Base-by-base conservation (phyloP, 2,329 filamentous ascomycete genomes). In the Leptodontidium sp. region DNA sequence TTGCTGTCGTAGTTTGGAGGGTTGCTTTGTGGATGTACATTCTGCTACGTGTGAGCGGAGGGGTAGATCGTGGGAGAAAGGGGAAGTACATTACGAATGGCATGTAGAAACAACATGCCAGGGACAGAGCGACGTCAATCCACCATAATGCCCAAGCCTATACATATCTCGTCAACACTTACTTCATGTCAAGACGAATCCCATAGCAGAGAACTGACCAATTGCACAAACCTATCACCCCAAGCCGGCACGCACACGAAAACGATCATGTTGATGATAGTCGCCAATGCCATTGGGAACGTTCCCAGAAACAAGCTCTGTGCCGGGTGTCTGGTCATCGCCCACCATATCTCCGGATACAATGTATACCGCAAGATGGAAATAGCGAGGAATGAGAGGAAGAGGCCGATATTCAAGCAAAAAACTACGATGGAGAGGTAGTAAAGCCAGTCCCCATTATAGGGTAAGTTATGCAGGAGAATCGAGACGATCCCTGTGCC, bases 301-400 rank as follows among this genome's bases (percentile, higher is more conserved):
- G 88, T 90, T 0, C 87, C 90, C 3, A 93, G 79, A 72, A 93
- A 93, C 64, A 93, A 82, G 1, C 87, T 89, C 75, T 93, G 88
- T 1, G 84, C 85, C 0, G 88, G 89, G 75, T 93, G 88, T 1
- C 82, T 80, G 45, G 93, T 84, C 90, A 93, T 91, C 17, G 85
- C 86, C 0, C 68, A 75, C 85, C 89, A 93, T 38, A 92, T 88
- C 68, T 86, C 83, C 0, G 90, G 90, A 74, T 91, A 93, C 1
- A 92, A 74, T 0, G 81, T 80, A 73, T 93, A 93, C 4, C 91
- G 84, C 2, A 90, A 76, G 1, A 87, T 66, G 1, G 86, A 89
- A 57, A 90, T 83, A 6, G 80, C 68, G 24, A 84, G 78, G 64
- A 90, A 89, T 29, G 83, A 72, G 6, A 80, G 67, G 74, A 92